phyloP scores from a whole-genome alignment of 441 rosid species.

The Breynia disticha region DNA sequence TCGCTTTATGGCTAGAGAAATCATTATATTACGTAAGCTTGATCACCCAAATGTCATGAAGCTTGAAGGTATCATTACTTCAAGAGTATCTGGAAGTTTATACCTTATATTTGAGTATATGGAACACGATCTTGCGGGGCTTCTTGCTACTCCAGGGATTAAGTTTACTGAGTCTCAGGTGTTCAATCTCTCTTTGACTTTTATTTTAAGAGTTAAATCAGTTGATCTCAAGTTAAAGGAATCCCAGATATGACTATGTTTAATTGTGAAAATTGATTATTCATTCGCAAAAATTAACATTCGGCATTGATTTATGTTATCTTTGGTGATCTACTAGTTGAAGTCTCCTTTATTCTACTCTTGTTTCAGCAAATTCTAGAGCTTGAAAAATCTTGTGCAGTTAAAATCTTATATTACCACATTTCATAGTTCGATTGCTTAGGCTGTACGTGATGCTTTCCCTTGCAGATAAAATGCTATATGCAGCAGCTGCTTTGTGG shows the following conservation, averaged over 20 bases:
- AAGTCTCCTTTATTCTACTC: no score
- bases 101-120: constrained; percentile 52
- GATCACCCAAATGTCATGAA: constrained; percentile 58
- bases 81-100: constrained; percentile 42
- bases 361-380: no score
- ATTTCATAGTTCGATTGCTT: background rate
- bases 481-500: constrained; percentile 41
- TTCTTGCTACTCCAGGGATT: constrained; percentile 32
- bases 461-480: constrained; percentile 42
- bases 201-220: background rate
- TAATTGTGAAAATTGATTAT: no score
- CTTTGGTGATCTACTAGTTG: no score
- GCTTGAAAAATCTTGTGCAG: no score
- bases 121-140: constrained; percentile 60
- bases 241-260: no score
- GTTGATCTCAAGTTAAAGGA: background rate
- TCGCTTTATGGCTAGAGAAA: constrained; percentile 62
- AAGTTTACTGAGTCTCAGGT: constrained; percentile 51
- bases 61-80: constrained; percentile 47
- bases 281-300: no score
- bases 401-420: no score
- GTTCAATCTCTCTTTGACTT: constrained; percentile 6
- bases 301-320: no score
- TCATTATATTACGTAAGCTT: constrained; percentile 39
- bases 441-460: constrained; percentile 8